Evolutionary conservation across 768 basidiomycete genomes (phyloP).

Genomic region (Psilocybe tampanensis): DNA sequence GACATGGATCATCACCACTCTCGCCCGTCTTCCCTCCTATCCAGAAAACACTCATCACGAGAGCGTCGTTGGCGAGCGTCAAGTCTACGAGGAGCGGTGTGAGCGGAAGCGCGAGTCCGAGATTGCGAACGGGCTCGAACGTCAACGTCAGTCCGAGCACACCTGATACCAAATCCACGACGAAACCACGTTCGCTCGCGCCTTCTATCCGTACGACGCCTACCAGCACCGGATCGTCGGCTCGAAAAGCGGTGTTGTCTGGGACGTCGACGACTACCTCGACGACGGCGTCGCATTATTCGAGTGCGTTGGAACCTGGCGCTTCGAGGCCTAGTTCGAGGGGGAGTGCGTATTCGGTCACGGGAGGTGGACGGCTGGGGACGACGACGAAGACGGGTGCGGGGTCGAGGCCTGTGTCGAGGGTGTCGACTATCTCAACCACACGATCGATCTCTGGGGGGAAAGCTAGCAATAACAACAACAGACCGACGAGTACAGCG

Average conservation of each 20-base stretch:
- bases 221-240: neutral
- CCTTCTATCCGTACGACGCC: slow-evolving; percentile 33
- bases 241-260: neutral
- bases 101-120: neutral
- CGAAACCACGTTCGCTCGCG: slow-evolving; percentile 31
- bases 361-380: neutral
- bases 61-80: slow-evolving; percentile 28
- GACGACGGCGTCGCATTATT: slow-evolving; percentile 2
- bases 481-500: slow-evolving; percentile 11
- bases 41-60: slow-evolving; percentile 31
- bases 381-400: neutral
- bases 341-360: slow-evolving; percentile 20
- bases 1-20: too few species aligned
- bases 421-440: slow-evolving; percentile 22
- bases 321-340: slow-evolving; percentile 27
- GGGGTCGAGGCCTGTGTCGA: slow-evolving; percentile 25
- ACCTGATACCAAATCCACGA: neutral
- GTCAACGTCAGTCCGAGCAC: slow-evolving; percentile 2
- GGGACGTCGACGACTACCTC: neutral
- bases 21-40: neutral
- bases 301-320: neutral
- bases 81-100: slow-evolving; percentile 11
- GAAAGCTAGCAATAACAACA: too few species aligned
- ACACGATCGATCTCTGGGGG: slow-evolving; percentile 7
- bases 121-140: neutral